Conservation (phyloP, 1,284 basidiomycete genomes). For the Ustilago lituana region DNA sequence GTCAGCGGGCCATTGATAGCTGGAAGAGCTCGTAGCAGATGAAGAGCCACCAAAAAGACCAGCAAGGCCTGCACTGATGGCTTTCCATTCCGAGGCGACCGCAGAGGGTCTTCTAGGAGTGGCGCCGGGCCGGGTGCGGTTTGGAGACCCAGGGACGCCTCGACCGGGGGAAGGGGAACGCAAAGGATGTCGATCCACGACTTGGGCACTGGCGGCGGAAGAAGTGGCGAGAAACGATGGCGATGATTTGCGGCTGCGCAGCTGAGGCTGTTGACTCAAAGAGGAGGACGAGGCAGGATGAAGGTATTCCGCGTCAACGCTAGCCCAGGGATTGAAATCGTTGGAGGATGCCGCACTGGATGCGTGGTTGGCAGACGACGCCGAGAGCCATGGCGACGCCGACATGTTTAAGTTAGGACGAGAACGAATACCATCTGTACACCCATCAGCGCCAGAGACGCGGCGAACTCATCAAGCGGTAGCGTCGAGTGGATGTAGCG, state of each 20-base stretch:
- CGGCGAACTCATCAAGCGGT: too few species aligned
- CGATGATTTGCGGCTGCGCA: conserved; percentile 36
- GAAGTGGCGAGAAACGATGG: conserved; percentile 6
- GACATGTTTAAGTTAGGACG: conserved; percentile 11
- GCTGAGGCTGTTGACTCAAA: conserved; percentile 9
- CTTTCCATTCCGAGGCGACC: conserved; percentile 45
- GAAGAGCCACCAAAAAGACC: conserved; percentile 33
- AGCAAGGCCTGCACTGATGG: conserved; percentile 37
- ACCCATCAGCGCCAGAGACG: background rate
- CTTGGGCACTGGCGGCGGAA: conserved; percentile 10
- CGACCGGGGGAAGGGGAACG: conserved; percentile 35
- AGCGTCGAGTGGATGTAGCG: too few species aligned
- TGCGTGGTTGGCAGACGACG: conserved; percentile 5
- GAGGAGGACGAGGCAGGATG: conserved; percentile 9
- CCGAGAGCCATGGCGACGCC: conserved; percentile 25
- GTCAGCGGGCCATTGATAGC: conserved; percentile 45
- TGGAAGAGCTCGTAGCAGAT: conserved; percentile 2
- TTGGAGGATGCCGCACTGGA: too few species aligned
- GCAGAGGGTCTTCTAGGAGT: conserved; percentile 24
- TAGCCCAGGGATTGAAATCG: conserved; percentile 18
- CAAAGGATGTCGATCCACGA: conserved; percentile 39
- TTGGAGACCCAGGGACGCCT: conserved; percentile 7
- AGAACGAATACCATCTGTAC: background rate
- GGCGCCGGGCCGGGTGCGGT: conserved; percentile 2
- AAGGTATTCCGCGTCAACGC: conserved; percentile 26